These are phyloP conservation scores for Aspergillus uvarum DNA, from an alignment of 2,329 filamentous ascomycete species.

Conservation along the genomic window DNA sequence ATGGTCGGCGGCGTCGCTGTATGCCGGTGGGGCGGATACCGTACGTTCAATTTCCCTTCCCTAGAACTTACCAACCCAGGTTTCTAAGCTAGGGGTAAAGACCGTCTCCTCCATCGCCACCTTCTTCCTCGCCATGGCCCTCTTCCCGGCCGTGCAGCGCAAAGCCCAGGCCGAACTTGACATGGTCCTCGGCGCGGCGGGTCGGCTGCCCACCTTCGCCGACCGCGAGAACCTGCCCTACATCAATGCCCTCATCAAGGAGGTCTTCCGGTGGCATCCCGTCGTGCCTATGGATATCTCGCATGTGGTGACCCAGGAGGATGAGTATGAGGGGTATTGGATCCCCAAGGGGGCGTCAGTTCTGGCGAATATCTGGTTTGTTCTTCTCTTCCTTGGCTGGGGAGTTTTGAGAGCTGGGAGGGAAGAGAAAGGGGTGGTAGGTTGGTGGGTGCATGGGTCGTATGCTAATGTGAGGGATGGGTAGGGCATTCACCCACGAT, in stretches of 20 bases:
- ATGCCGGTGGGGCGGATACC: constrained; percentile 46
- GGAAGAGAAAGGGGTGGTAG: too few relatives aligned
- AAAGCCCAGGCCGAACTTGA: constrained; percentile 22
- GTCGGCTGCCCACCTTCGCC: constrained; percentile 12
- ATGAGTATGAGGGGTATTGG: constrained; percentile 25
- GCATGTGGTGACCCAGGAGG: constrained; percentile 26
- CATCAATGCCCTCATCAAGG: constrained; percentile 35
- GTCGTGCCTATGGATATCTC: constrained; percentile 28
- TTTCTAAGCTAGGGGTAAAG: too few relatives aligned
- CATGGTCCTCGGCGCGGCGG: constrained; percentile 9
- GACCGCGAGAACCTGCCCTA: constrained; percentile 32
- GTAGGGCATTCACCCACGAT: constrained; percentile 7
- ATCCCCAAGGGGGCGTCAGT: constrained; percentile 40
- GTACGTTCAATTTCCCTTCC: constrained; percentile 16
- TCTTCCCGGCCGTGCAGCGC: constrained; percentile 17
- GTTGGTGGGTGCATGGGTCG: too few relatives aligned
- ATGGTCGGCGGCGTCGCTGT: constrained; percentile 42
- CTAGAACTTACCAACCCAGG: too few relatives aligned
- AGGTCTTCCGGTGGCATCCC: constrained; percentile 33
- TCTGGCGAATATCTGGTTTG: constrained; percentile 39
- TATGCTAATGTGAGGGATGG: not conserved
- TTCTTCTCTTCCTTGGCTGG: not conserved
- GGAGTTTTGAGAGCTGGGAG: too few relatives aligned
- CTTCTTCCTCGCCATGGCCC: constrained; percentile 22
- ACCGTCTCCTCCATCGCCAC: constrained; percentile 17